Base-by-base conservation (phyloP, 129 eudicot genomes). In the Flaveria ramosissima region DNA sequence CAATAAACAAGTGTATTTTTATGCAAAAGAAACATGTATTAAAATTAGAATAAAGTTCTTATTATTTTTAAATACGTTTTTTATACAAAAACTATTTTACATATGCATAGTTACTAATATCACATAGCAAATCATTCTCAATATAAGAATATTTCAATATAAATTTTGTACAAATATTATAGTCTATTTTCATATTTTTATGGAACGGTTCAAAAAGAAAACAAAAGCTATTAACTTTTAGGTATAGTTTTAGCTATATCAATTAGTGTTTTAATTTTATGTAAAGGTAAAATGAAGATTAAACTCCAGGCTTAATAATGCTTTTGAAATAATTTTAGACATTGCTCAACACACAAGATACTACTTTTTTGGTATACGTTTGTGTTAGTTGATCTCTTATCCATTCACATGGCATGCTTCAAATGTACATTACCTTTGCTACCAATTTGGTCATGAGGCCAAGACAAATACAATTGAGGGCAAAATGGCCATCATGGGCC, bases 331-430 rank as follows among this genome's bases (percentile, higher is more conserved):
- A 27, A 27, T 63, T 6, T 27, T 27, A 30, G 69, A 7, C 13
- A 27, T 63, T 63, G 43, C 46, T 30, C 69, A 30, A 63, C 21
- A 63, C 55, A 66, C 46, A 63, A 66, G 26, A 41, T 66, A 1
- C 17, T n/a, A 66, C 71, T 23, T 9, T 60, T 39, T 66, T n/a
- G 27, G 75, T 80, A 71, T 60, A 56, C 67, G 42, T 46, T 46
- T 27, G 77, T 20, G 77, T 61, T 61, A 61, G 71, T 80, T 73
- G 73, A 73, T 56, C 10, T 61, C 45, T 13, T 81, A 78, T 81
- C 85, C 81, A 87, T 85, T 80, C 89, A 88, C 90, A 85, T 88
- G 92, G 82, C 81, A 83, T 85, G 92, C 89, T 78, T 87, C 63
- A 70, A 73, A 20, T 61, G 57, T 32, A 81, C 84, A 78, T 76